Percentiles rank a stretch among this genome's conserved stretches.
Evolutionary conservation across 805 yeast species (phyloP).

Genomic region (Monosporozyma servazzii): DNA sequence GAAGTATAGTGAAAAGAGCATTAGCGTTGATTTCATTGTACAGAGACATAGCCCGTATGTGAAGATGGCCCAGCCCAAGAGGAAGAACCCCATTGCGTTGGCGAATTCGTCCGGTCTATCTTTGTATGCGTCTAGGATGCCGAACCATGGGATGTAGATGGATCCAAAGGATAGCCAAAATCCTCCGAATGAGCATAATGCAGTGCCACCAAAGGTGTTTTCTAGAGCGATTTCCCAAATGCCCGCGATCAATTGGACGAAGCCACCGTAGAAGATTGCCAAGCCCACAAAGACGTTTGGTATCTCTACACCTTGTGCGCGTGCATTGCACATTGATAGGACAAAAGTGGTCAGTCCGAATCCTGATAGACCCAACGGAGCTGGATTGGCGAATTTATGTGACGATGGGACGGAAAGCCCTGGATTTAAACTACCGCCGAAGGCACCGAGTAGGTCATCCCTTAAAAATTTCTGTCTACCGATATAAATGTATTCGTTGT

Average conservation of each 20-base stretch:
- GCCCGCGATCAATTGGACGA: conserved; percentile 51
- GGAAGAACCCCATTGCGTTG: conserved; percentile 49
- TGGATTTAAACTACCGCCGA: conserved; percentile 78
- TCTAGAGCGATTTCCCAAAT: conserved; percentile 57
- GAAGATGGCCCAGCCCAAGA: conserved; percentile 56
- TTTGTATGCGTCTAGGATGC: conserved; percentile 45
- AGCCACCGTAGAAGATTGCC: conserved; percentile 58
- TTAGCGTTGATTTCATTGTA: conserved; percentile 56
- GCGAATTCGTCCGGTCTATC: conserved; percentile 30
- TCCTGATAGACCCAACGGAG: conserved; percentile 53
- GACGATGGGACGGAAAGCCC: conserved; percentile 48
- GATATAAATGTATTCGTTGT: conserved; percentile 57
- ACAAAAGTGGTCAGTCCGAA: conserved; percentile 58
- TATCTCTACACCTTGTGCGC: conserved; percentile 41
- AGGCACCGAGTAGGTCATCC: conserved; percentile 52
- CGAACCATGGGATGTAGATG: conserved; percentile 48
- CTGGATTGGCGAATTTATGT: conserved; percentile 55
- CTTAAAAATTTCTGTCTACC: conserved; percentile 64
- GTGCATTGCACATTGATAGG: conserved; percentile 44
- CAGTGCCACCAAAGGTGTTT: conserved; percentile 60
- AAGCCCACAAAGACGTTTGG: conserved; percentile 49
- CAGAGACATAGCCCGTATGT: conserved; percentile 44
- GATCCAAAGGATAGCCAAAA: conserved; percentile 64
- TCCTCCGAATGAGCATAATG: conserved; percentile 54
- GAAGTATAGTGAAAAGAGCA: conserved; percentile 50